Base-by-base conservation (phyloP, 176 grass and related monocot genomes). In the Oryza meridionalis region DNA sequence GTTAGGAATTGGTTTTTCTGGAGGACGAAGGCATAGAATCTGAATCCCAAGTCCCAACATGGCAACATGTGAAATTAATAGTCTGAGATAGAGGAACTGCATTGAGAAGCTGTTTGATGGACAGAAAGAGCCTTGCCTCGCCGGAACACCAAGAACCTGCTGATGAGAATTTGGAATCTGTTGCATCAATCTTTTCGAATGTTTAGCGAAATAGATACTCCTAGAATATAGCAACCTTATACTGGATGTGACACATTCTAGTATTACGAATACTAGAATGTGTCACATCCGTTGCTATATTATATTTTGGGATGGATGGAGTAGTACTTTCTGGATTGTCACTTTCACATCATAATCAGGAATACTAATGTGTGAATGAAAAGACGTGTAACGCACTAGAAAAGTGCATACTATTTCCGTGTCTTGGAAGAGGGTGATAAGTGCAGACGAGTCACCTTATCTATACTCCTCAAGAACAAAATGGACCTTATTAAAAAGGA, bases 341-440 rank as follows among this genome's bases (percentile, higher is more conserved):
- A 45, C 53, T 87, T 82, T 77, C 50, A 4, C 21, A 49, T 70
- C 42, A 43, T 43, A 43, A 43, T 43, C 50, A 70, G 72, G 78
- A 87, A 77, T 82, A 87, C 50, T 75, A 77, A 24, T 69, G 55
- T 63, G 85, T 77, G 72, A 73, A n/a, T 87, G 38, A 70, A 81
- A 87, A 22, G 47, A 7, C 61, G 55, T 65, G 68, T 73, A 75
- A 69, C 45, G 63, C 75, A 80, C 47, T 7, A 69, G 19, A 26
- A 66, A 86, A 59, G 66, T 65, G 62, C n/a, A 35, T 35, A 84
- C 26, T 63, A 4, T 61, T 69, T 73, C 76, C 67, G 25, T 78
- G 19, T 49, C 24, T 43, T 47, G 9, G 7, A 76, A 24, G 15
- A 70, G 81, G 84, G 9, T 1, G 64, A 80, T 69, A 29, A 43